Conservation (phyloP, 192 early-diverging fungal species). For the Funneliformis mosseae region DNA sequence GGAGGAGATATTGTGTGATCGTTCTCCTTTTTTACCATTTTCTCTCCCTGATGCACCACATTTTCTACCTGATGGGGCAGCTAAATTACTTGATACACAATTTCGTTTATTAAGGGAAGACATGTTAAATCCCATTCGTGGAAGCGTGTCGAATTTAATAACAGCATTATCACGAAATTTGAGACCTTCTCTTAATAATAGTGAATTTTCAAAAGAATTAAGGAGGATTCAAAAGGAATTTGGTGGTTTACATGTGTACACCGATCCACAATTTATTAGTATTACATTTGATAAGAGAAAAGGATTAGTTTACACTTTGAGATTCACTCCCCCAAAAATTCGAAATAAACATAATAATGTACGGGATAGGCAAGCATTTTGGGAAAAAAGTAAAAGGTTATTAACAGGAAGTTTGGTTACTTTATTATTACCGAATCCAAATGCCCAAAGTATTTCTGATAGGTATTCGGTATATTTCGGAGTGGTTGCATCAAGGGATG, state of each 20-base stretch:
- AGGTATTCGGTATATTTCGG: slow-evolving; percentile 32
- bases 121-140: slow-evolving; percentile 47
- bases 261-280: too few species aligned
- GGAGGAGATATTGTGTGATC: slow-evolving; percentile 48
- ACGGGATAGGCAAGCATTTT: too few species aligned
- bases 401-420: slow-evolving; percentile 44
- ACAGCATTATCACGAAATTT: slow-evolving; percentile 27
- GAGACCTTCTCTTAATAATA: too few species aligned
- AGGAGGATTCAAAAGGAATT: neutral
- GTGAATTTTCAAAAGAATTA: neutral
- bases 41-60: slow-evolving; percentile 43
- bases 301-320: too few species aligned
- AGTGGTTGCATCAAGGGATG: slow-evolving; percentile 39
- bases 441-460: neutral
- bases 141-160: slow-evolving; percentile 46
- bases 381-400: neutral
- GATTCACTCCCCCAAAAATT: too few species aligned
- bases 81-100: slow-evolving; percentile 56
- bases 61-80: slow-evolving; percentile 49
- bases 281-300: too few species aligned
- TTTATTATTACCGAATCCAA: slow-evolving; percentile 33
- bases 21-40: slow-evolving; percentile 52
- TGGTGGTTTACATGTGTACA: too few species aligned
- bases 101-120: slow-evolving; percentile 66
- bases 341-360: too few species aligned